A percentile compares a stretch with the other conserved stretches of the same genome.
Conservation (phyloP, 2,329 filamentous ascomycete species). For the Dothidotthia symphoricarpi region DNA sequence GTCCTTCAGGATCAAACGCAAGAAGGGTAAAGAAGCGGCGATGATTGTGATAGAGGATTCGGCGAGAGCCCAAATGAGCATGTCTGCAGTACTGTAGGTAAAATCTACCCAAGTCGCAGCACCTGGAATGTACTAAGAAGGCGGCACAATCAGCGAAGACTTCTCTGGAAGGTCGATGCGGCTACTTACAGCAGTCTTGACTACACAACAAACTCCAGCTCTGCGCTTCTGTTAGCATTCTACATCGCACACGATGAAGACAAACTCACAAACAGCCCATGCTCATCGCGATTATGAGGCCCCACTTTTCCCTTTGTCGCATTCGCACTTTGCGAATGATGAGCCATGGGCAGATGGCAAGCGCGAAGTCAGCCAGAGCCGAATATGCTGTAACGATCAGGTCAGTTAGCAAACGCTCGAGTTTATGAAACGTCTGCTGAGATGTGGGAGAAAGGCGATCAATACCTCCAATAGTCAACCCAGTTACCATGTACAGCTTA, state of each 20-base stretch:
- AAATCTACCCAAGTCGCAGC: slow-evolving; percentile 20
- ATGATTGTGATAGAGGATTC: slow-evolving; percentile 32
- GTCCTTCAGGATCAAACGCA: slow-evolving; percentile 23
- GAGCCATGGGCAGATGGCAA: slow-evolving; percentile 27
- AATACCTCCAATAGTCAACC: background rate
- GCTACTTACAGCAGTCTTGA: no score
- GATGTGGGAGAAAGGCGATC: no score
- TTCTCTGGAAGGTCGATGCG: no score
- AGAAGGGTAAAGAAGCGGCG: slow-evolving; percentile 27
- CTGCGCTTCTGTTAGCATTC: no score
- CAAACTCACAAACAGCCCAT: slow-evolving; percentile 25
- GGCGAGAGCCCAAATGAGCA: slow-evolving; percentile 24
- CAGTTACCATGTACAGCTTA: no score
- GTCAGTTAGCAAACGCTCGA: background rate
- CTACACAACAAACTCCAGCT: background rate
- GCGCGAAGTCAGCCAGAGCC: slow-evolving; percentile 24
- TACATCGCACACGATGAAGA: no score
- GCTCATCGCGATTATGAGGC: slow-evolving; percentile 26
- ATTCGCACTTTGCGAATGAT: slow-evolving; percentile 30
- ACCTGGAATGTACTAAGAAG: slow-evolving; percentile 20
- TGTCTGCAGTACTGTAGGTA: slow-evolving; percentile 7
- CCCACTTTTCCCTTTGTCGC: slow-evolving; percentile 27
- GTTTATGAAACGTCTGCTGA: no score
- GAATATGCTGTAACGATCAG: slow-evolving; percentile 7
- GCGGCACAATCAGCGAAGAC: no score